Evolutionary conservation across 208 protist genomes (phyloP).

Genomic region (Trypanosoma conorhini): DNA sequence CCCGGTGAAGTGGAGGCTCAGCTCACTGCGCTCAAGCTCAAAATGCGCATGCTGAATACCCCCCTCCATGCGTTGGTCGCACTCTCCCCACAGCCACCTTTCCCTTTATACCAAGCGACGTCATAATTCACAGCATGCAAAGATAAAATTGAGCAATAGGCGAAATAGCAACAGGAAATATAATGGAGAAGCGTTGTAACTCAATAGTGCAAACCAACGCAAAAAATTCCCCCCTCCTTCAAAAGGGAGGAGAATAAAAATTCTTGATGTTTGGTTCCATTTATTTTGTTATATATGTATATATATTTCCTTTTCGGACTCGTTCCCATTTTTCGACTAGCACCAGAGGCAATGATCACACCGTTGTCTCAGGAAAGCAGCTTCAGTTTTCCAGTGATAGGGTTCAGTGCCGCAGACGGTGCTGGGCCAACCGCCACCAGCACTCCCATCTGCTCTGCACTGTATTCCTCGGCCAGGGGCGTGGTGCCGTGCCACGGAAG

Average conservation of each 20-base stretch:
- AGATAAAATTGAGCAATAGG: neutral
- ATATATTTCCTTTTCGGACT: neutral
- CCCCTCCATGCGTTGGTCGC: conserved; percentile 2
- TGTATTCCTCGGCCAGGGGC: neutral
- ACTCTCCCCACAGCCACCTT: neutral
- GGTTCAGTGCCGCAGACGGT: conserved; percentile 44
- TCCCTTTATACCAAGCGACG: neutral
- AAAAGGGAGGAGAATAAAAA: neutral
- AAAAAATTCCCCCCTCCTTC: neutral
- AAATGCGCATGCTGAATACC: conserved; percentile 15
- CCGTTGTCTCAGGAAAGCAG: conserved; percentile 45
- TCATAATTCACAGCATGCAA: neutral
- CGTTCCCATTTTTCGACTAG: neutral
- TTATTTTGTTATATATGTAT: neutral
- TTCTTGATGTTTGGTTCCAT: neutral
- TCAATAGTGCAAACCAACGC: neutral
- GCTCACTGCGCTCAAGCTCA: conserved; percentile 29
- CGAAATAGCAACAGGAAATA: conserved; percentile 22
- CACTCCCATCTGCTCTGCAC: conserved; percentile 13
- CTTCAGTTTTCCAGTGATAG: conserved; percentile 73
- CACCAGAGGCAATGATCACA: neutral
- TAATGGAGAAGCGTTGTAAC: neutral
- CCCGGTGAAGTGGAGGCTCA: conserved; percentile 28
- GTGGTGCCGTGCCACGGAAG: conserved; percentile 30
- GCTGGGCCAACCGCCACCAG: conserved; percentile 67